A percentile compares a stretch with the other conserved stretches of the same genome.
Conservation (phyloP, 2,329 filamentous ascomycete genomes). For the Alternaria novae-zelandiae region DNA sequence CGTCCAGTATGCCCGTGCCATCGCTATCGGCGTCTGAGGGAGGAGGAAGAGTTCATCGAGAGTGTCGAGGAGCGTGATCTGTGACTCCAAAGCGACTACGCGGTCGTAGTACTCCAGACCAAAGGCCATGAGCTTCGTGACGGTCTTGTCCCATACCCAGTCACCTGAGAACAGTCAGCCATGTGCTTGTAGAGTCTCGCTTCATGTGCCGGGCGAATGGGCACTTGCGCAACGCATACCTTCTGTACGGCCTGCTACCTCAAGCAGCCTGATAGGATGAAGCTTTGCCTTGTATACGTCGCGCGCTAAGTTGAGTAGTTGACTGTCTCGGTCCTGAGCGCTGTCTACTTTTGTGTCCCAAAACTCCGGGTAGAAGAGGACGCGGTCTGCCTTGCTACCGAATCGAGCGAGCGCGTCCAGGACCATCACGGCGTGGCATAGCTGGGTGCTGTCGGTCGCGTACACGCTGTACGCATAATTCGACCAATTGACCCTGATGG, state of each 20-base stretch:
- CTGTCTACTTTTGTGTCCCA: slow-evolving; percentile 43
- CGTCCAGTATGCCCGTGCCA: slow-evolving; percentile 76
- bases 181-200: slow-evolving; percentile 11
- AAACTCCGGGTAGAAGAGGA: slow-evolving; percentile 54
- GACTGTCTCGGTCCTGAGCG: slow-evolving; percentile 48
- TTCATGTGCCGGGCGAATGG: slow-evolving; percentile 9
- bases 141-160: slow-evolving; percentile 66
- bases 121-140: slow-evolving; percentile 73
- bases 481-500: slow-evolving; percentile 44
- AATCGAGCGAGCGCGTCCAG: slow-evolving; percentile 52
- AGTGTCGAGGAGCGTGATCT: slow-evolving; percentile 65
- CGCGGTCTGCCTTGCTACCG: slow-evolving; percentile 54
- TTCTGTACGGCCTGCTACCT: slow-evolving; percentile 41
- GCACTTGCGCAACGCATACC: slow-evolving; percentile 30
- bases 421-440: slow-evolving; percentile 55
- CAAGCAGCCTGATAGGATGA: slow-evolving; percentile 54
- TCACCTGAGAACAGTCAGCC: slow-evolving; percentile 35
- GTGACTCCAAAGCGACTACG: slow-evolving; percentile 67
- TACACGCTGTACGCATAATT: slow-evolving; percentile 53
- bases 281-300: slow-evolving; percentile 59
- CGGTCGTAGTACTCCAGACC: slow-evolving; percentile 69
- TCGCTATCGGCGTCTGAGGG: slow-evolving; percentile 66
- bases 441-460: slow-evolving; percentile 50
- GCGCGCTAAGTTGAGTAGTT: slow-evolving; percentile 57
- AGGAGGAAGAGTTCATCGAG: slow-evolving; percentile 76